These are phyloP conservation scores for Tolypocladium inflatum DNA, from an alignment of 2,329 filamentous ascomycete species.

Conservation along the genomic window DNA sequence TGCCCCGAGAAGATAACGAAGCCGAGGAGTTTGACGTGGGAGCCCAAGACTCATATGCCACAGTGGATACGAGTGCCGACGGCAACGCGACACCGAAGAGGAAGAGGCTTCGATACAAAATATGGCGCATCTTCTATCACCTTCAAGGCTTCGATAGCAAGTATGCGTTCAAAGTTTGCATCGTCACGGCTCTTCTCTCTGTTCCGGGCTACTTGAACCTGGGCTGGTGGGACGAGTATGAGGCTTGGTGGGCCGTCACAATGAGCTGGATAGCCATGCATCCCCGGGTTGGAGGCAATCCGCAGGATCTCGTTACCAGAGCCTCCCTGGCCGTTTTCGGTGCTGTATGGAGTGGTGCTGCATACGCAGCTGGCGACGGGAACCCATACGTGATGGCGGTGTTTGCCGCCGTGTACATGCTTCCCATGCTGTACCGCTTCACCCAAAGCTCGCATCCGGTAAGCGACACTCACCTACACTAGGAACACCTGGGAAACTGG, in stretches of 20 bases:
- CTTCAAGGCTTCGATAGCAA: constrained; percentile 48
- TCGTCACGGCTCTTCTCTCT: constrained; percentile 40
- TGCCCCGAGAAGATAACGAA: constrained; percentile 14
- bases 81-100: constrained; percentile 22
- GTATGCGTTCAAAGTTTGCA: constrained; percentile 46
- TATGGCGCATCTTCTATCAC: constrained; percentile 41
- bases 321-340: constrained; percentile 39
- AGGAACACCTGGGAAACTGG: too few species aligned
- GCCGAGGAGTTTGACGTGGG: neutral
- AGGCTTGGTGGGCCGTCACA: constrained; percentile 49
- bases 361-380: constrained; percentile 39
- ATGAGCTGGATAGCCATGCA: constrained; percentile 46
- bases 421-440: constrained; percentile 50
- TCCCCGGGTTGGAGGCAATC: constrained; percentile 43
- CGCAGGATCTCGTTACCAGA: constrained; percentile 46
- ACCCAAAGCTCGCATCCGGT: constrained; percentile 45
- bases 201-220: constrained; percentile 41
- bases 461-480: constrained; percentile 7
- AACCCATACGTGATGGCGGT: constrained; percentile 45
- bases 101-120: constrained; percentile 31
- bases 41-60: constrained; percentile 20
- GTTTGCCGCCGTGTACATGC: constrained; percentile 46
- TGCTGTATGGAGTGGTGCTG: constrained; percentile 43
- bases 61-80: constrained; percentile 28
- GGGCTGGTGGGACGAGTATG: constrained; percentile 44